Evolutionary conservation across 1,284 basidiomycete species (phyloP), one percentile per base, ranked within the genome.

Genomic region (Cystobasidium sp.): DNA sequence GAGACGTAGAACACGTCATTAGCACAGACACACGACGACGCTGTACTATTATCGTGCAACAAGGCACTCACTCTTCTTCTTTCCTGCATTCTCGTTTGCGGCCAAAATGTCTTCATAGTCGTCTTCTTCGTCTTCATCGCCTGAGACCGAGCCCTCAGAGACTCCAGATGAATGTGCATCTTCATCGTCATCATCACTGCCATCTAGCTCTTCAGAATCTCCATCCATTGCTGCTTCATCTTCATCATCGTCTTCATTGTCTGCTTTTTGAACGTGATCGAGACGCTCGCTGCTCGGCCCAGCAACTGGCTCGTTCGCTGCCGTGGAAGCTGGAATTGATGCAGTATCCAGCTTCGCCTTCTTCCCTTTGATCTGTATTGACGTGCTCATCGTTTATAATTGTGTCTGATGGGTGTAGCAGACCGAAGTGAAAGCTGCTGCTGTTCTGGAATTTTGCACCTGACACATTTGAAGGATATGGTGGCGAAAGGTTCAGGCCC

Each of bases 21-120:
- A 66, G 51, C 41, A 31, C n/a, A 16, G 59, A 39, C 41, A 31
- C n/a, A 16, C 41, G 46, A 18, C 14, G 55, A 18, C 3, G 22
- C 16, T 14, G 51, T 37, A 31, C 56, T 18, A 44, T 24, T 24
- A 8, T 6, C 55, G 39, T n/a, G 14, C 59, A 8, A 46, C 18
- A 63, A 18, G 1, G 18, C 64, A 22, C 62, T 18, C 20, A 65
- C 65, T 74, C 41, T 74, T 74, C 65, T 74, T 74, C 43, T 59
- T 37, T 37, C 58, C 51, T 31, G 63, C 78, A 3, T 79, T 74
- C 22, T 76, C 77, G 39, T 77, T 72, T 58, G 76, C 78, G 16
- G 71, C 62, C 43, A 78, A 75, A 51, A 73, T 73, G 39, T 64
- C 70, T 43, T 73, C 70, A 20, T 74, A 64, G 46, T 74, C 72